Conservation (phyloP, 2,329 filamentous ascomycete genomes). For the Colletotrichum tofieldiae region DNA sequence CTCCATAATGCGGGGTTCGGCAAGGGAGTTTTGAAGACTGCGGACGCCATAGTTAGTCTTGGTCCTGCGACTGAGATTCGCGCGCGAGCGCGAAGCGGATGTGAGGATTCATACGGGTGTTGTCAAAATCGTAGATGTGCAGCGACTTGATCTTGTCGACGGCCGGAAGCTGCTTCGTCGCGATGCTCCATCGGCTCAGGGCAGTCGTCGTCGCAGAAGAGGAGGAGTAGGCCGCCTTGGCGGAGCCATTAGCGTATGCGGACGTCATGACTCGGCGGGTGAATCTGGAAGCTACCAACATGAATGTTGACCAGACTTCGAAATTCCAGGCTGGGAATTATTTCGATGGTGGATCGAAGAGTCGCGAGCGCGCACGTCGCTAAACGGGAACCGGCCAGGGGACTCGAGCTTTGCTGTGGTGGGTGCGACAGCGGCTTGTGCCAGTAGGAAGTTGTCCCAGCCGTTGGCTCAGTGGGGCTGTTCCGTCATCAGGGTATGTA, state of each 20-base stretch:
- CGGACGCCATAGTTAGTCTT: neutral
- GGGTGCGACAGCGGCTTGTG: constrained; percentile 31
- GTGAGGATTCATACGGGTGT: constrained; percentile 77
- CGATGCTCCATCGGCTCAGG: constrained; percentile 87
- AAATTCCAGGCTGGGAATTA: constrained; percentile 21
- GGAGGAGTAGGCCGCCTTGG: constrained; percentile 37
- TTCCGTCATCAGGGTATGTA: constrained; percentile 21
- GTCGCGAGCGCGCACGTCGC: constrained; percentile 21
- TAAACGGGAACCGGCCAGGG: constrained; percentile 16
- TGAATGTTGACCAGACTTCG: constrained; percentile 37
- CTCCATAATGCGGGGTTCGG: constrained; percentile 94
- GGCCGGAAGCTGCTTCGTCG: constrained; percentile 77
- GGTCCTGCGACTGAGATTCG: neutral
- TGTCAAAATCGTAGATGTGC: constrained; percentile 98
- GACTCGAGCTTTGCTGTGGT: constrained; percentile 34
- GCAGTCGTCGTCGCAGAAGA: constrained; percentile 75
- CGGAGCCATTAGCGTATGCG: constrained; percentile 43
- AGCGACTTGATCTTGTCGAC: constrained; percentile 81
- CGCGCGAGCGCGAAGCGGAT: constrained; percentile 8
- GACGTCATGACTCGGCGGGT: constrained; percentile 44
- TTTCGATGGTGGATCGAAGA: constrained; percentile 29
- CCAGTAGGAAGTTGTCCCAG: constrained; percentile 34
- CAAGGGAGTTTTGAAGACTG: constrained; percentile 91
- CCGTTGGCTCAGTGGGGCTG: constrained; percentile 26
- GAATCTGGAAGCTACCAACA: constrained; percentile 44